Evolutionary conservation across 371 early-diverging fungal genomes (phyloP).

Genomic region (Neoconidiobolus thromboides): DNA sequence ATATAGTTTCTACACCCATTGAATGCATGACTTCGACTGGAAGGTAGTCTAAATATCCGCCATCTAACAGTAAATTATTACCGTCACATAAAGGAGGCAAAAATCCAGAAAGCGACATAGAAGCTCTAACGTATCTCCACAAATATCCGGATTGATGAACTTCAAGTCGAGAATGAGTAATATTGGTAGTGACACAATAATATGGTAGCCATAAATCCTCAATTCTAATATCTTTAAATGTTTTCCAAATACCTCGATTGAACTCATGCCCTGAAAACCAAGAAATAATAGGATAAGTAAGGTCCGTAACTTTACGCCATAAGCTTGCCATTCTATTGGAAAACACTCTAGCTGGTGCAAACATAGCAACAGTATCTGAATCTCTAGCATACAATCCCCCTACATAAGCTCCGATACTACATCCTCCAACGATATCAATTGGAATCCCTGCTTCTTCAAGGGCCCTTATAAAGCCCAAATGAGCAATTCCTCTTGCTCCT

Average conservation of each 20-base stretch:
- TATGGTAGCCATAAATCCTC: constrained; percentile 98
- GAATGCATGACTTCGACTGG: constrained; percentile 80
- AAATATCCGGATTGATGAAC: constrained; percentile 82
- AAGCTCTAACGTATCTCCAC: constrained; percentile 96
- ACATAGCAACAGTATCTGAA: constrained; percentile 69
- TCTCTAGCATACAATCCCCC: constrained; percentile 90
- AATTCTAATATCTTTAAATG: constrained; percentile 80
- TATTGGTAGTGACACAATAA: constrained; percentile 94
- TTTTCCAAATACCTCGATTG: constrained; percentile 90
- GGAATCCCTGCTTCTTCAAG: constrained; percentile 98
- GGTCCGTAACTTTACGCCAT: constrained; percentile 82
- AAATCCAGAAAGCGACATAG: constrained; percentile 94
- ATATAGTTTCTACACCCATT: constrained; percentile 82
- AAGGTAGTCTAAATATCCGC: constrained; percentile 98
- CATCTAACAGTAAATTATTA: constrained; percentile 94
- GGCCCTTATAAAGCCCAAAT: constrained; percentile 91
- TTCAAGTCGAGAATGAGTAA: constrained; percentile 86
- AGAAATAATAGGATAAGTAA: constrained; percentile 90
- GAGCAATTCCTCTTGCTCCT: constrained; percentile 95
- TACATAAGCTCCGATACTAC: constrained; percentile 94
- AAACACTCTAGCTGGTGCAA: constrained; percentile 75
- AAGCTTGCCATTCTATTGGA: constrained; percentile 55
- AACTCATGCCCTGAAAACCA: constrained; percentile 87
- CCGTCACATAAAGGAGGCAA: constrained; percentile 92
- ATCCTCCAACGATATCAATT: constrained; percentile 96